Conservation (phyloP, 73 alveolate genomes). For the Paramecium primaurelia region DNA sequence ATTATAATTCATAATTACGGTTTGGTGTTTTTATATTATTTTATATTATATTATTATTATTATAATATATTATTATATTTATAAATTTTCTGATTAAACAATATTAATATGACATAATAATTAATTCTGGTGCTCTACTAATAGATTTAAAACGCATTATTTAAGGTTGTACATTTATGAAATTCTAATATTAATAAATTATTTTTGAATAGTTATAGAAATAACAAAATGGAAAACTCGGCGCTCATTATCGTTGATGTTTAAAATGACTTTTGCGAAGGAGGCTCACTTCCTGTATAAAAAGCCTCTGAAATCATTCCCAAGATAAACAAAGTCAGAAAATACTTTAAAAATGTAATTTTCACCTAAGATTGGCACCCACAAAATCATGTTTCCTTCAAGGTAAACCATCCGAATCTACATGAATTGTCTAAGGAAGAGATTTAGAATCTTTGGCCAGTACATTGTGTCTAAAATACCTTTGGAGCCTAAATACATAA, state of each 20-base stretch:
- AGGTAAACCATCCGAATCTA: slow-evolving; percentile 70
- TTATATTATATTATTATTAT: no score
- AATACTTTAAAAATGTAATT: slow-evolving; percentile 68
- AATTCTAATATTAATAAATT: background rate
- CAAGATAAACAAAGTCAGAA: slow-evolving; percentile 78
- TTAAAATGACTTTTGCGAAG: slow-evolving; percentile 96
- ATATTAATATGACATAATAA: background rate
- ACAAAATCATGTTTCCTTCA: slow-evolving; percentile 81
- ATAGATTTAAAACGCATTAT: background rate
- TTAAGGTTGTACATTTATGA: background rate
- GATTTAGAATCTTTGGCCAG: slow-evolving; percentile 89
- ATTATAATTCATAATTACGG: background rate
- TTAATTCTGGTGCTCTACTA: background rate
- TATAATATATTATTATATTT: background rate
- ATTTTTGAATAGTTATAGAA: background rate
- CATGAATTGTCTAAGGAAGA: slow-evolving; percentile 60
- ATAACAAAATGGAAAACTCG: background rate
- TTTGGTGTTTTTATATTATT: background rate
- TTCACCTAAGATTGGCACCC: slow-evolving; percentile 93
- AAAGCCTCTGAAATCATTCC: slow-evolving; percentile 85
- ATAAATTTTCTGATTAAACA: background rate
- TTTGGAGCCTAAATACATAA: slow-evolving; percentile 87
- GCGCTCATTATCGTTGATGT: slow-evolving; percentile 92
- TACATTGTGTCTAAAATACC: slow-evolving; percentile 88
- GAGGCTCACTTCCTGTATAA: slow-evolving; percentile 87